Percentiles rank a stretch among this genome's conserved stretches.
phyloP scores from a whole-genome alignment of 2,329 filamentous ascomycete genomes.

The Hypoxylon sp. region DNA sequence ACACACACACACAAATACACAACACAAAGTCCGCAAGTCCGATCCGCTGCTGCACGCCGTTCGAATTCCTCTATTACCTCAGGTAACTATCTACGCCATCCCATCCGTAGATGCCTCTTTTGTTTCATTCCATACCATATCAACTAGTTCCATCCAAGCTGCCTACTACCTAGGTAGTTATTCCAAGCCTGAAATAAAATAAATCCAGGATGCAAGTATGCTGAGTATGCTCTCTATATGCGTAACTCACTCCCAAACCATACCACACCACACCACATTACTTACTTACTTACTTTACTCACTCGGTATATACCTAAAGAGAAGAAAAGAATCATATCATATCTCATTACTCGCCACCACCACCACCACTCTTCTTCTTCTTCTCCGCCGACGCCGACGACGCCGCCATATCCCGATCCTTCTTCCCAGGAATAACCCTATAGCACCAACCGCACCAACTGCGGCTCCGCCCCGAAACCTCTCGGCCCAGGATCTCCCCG shows the following conservation, averaged over 20 bases:
- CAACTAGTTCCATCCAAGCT: neutral
- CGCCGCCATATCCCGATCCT: constrained; percentile 57
- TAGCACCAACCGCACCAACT: constrained; percentile 96
- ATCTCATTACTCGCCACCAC: constrained; percentile 5
- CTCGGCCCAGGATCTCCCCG: constrained; percentile 76
- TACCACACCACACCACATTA: neutral
- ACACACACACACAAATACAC: no score
- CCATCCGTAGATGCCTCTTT: neutral
- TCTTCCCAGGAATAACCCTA: constrained; percentile 76
- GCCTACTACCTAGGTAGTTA: no score
- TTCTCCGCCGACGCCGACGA: neutral
- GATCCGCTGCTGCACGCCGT: neutral
- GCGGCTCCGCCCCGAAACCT: constrained; percentile 76
- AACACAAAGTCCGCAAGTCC: neutral
- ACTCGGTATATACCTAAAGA: neutral
- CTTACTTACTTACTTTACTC: neutral
- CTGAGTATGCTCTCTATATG: constrained; percentile 21
- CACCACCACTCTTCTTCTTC: no score
- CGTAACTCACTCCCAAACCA: neutral
- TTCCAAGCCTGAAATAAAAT: neutral
- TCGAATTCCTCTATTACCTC: neutral
- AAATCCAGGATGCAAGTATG: constrained; percentile 8
- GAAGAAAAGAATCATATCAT: neutral
- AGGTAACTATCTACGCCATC: neutral
- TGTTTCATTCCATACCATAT: neutral